These are phyloP conservation scores for Agaricales sp. DNA, from an alignment of 1,284 basidiomycete species.

Conservation along the genomic window DNA sequence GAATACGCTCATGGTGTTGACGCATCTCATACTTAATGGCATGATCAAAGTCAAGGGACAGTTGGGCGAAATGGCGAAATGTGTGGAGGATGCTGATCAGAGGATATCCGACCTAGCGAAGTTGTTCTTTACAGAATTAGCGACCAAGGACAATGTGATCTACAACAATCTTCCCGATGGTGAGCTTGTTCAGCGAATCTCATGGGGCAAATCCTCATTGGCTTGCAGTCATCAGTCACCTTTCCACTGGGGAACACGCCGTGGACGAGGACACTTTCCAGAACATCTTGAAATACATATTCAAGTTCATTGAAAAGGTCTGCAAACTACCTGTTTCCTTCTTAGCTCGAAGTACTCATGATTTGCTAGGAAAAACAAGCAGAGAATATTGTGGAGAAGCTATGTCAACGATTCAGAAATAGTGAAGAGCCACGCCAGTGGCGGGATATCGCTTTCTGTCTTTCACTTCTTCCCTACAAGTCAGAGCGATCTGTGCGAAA, in stretches of 20 bases:
- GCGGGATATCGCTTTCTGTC: slow-evolving; percentile 95
- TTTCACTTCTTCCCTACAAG: slow-evolving; percentile 93
- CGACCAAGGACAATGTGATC: slow-evolving; percentile 98
- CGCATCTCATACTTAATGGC: slow-evolving; percentile 94
- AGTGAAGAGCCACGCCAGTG: slow-evolving; percentile 89
- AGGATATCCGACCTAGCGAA: slow-evolving; percentile 91
- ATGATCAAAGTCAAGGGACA: slow-evolving; percentile 99
- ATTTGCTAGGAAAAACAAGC: slow-evolving; percentile 80
- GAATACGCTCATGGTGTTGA: slow-evolving; percentile 98
- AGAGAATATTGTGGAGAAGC: slow-evolving; percentile 89
- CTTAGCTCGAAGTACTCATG: background rate
- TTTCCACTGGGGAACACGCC: slow-evolving; percentile 88
- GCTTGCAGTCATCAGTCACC: slow-evolving; percentile 77
- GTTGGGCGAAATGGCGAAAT: slow-evolving; percentile 99
- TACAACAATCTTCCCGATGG: slow-evolving; percentile 97
- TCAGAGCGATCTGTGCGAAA: slow-evolving; percentile 95
- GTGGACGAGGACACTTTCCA: slow-evolving; percentile 91
- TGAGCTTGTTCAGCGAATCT: slow-evolving; percentile 19
- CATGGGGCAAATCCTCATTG: slow-evolving; percentile 4
- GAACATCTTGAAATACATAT: slow-evolving; percentile 92
- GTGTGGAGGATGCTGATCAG: slow-evolving; percentile 87
- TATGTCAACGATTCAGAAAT: slow-evolving; percentile 88
- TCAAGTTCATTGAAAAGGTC: slow-evolving; percentile 95
- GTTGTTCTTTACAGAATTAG: slow-evolving; percentile 93
- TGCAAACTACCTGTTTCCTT: background rate